Evolutionary conservation across 345 rosid species (phyloP), one percentile per base, ranked within the genome.

Genomic region (Cardamine resedifolia): DNA sequence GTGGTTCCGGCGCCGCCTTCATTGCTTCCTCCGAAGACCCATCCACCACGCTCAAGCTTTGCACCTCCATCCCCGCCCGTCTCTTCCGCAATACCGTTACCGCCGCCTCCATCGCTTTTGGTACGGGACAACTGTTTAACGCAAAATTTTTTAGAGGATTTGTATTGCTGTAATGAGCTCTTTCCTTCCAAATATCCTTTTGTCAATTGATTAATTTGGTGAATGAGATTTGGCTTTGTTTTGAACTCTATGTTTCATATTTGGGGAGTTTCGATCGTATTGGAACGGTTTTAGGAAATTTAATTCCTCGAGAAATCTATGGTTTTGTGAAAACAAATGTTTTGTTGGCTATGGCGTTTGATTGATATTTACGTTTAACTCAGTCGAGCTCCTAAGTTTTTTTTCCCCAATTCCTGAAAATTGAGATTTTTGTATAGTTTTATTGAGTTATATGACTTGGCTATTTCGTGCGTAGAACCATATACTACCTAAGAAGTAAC

Each of bases 41-140:
- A 2, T 82, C 90, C 1, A 76, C 73, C 6, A 64, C 91, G 31
- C 71, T 85, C 72, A 88, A 95, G 86, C 86, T 91, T 62, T 90
- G 90, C 89, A 87, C 97, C 70, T 66, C 83, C 60, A 83, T 91
- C 23, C 97, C 98, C 28, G 67, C 77, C 45, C 96, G 97, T 55
- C 90, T 90, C 55, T 64, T 30, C 77, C 96, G 94, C 33, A 81
- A 83, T 80, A 44, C 97, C 66, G 69, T 80, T 7, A 90, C 98
- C 19, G 98, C 95, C 12, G 88, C 94, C 65, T 87, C 97, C 72
- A 85, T 96, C 16, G 90, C 89, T 65, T 90, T 90, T 60, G 97
- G 99, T 92, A 85, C 43, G 44, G n/a, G 1, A 10, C n/a, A 31
- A 11, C 9, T 0, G 9, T n/a, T n/a, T n/a, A n/a, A n/a, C n/a